Evolutionary conservation across 768 basidiomycete genomes (phyloP).

Genomic region (Suillus americanus): DNA sequence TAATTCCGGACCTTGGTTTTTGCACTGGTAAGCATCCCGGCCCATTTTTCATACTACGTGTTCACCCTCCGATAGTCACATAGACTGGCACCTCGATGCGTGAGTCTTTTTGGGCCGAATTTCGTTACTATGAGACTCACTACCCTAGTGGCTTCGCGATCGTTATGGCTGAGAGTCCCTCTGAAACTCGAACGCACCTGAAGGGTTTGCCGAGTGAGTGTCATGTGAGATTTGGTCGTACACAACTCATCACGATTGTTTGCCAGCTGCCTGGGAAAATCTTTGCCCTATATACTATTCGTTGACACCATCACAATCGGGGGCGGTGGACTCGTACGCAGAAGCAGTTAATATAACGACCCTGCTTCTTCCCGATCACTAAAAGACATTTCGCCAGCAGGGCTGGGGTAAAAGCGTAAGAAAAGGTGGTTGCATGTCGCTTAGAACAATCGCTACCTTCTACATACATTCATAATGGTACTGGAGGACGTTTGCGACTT

Average conservation of each 20-base stretch:
- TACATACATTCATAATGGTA: neutral
- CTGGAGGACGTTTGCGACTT: neutral
- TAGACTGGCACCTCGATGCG: slow-evolving; percentile 30
- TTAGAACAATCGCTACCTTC: neutral
- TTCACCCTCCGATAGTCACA: slow-evolving; percentile 17
- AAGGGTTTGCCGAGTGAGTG: slow-evolving; percentile 17
- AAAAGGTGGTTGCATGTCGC: neutral
- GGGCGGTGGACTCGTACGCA: slow-evolving; percentile 16
- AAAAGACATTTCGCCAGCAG: neutral
- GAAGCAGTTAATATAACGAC: slow-evolving; percentile 21
- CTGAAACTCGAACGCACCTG: slow-evolving; percentile 15
- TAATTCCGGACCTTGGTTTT: slow-evolving; percentile 60
- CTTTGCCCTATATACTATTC: slow-evolving; percentile 24
- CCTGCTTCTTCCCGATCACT: slow-evolving; percentile 12
- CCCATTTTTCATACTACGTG: neutral
- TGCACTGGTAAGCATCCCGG: slow-evolving; percentile 34
- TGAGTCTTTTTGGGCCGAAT: slow-evolving; percentile 6
- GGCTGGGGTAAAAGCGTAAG: neutral
- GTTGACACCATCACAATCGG: slow-evolving; percentile 19
- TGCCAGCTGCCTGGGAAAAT: slow-evolving; percentile 23
- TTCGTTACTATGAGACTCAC: neutral
- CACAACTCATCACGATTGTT: neutral
- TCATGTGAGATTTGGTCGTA: neutral
- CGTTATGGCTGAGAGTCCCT: slow-evolving; percentile 25
- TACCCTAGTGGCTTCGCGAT: slow-evolving; percentile 25